These are phyloP conservation scores for Xylaria grammica DNA, from an alignment of 495 filamentous ascomycete genomes.

Conservation along the genomic window DNA sequence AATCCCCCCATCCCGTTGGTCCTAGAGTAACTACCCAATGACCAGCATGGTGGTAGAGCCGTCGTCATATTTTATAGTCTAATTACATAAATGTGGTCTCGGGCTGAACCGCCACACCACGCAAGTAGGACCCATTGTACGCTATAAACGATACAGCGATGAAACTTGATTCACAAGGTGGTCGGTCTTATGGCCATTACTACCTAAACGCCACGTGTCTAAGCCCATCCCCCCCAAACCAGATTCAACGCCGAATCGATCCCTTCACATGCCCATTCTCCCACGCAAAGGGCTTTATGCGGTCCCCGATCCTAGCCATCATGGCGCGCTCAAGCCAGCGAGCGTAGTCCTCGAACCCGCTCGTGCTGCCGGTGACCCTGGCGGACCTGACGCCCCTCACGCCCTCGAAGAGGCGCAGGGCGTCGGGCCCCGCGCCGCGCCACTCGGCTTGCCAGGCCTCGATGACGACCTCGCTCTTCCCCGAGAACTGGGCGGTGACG, in stretches of 20 bases:
- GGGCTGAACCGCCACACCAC: too few species aligned
- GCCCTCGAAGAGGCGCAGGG: conserved; percentile 53
- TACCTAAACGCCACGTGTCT: too few species aligned
- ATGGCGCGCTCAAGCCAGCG: conserved; percentile 52
- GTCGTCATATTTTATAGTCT: too few species aligned
- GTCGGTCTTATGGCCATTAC: too few species aligned
- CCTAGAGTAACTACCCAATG: too few species aligned
- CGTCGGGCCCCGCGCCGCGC: conserved; percentile 43
- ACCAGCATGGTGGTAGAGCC: too few species aligned
- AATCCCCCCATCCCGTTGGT: too few species aligned
- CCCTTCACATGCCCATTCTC: conserved; percentile 23
- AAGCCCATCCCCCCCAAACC: background rate
- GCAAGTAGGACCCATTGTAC: too few species aligned
- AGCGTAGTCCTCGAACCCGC: conserved; percentile 48
- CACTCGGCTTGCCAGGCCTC: conserved; percentile 54
- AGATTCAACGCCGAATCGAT: conserved; percentile 28
- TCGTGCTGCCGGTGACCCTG: conserved; percentile 47
- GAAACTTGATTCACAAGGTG: too few species aligned
- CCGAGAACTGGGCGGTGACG: conserved; percentile 44
- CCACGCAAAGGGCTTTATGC: conserved; percentile 29
- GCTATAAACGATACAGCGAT: too few species aligned
- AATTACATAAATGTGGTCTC: too few species aligned
- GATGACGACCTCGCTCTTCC: conserved; percentile 51
- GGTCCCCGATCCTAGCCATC: conserved; percentile 39
- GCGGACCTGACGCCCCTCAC: conserved; percentile 55